Percentiles rank a stretch among this genome's conserved stretches.
phyloP scores from a whole-genome alignment of 371 early-diverging fungal species.

The Rhizopus arrhizus region DNA sequence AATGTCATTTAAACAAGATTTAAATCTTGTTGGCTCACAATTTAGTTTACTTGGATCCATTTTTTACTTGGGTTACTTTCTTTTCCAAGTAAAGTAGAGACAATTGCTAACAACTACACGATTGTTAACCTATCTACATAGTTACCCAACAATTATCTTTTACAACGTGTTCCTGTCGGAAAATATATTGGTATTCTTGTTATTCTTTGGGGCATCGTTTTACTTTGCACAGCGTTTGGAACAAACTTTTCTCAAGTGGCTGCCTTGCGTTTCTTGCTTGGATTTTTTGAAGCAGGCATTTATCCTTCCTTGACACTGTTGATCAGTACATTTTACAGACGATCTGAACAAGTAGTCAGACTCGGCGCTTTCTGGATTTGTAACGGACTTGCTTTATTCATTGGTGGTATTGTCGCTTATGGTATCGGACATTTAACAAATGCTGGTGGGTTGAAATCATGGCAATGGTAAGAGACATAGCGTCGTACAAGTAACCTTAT shows the following conservation, averaged over 20 bases:
- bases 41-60: conserved; percentile 27
- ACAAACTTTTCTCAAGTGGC: conserved; percentile 37
- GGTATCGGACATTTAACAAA: conserved; percentile 35
- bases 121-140: conserved; percentile 9
- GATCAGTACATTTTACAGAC: conserved; percentile 38
- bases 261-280: conserved; percentile 33
- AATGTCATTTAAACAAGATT: conserved; percentile 17
- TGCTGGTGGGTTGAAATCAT: conserved; percentile 27
- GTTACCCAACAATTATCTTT: conserved; percentile 43
- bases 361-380: conserved; percentile 37
- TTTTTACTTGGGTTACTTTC: conserved; percentile 39
- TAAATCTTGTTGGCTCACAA: conserved; percentile 17
- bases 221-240: conserved; percentile 29
- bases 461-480: conserved; percentile 34
- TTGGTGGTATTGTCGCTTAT: conserved; percentile 34
- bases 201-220: conserved; percentile 33
- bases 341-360: conserved; percentile 35
- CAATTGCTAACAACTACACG: background rate
- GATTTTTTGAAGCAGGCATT: conserved; percentile 33
- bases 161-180: conserved; percentile 36
- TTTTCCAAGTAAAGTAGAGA: conserved; percentile 31
- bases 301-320: conserved; percentile 36
- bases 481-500: no score
- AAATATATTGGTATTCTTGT: conserved; percentile 38
- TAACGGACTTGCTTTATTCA: conserved; percentile 27